Percentiles rank a stretch among this genome's conserved stretches.
Conservation (phyloP, 805 yeast species). For the Citeromyces matritensis region DNA sequence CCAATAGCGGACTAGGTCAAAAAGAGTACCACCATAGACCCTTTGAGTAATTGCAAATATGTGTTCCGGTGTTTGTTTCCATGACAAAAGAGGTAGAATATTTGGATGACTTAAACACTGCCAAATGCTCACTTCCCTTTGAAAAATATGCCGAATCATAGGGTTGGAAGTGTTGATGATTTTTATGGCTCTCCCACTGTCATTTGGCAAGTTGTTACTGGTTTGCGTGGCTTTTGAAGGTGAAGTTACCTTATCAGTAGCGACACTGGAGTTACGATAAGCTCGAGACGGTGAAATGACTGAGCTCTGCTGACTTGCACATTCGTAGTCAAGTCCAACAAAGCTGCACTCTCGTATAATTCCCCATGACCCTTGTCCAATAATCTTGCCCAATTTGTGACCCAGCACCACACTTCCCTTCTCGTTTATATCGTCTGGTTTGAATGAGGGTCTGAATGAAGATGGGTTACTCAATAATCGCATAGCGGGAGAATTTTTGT, state of each 20-base stretch:
- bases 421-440: neutral
- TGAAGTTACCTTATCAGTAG: neutral
- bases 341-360: conserved; percentile 54
- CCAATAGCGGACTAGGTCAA: conserved; percentile 60
- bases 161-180: conserved; percentile 18
- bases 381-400: conserved; percentile 48
- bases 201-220: too few relatives aligned
- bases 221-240: neutral
- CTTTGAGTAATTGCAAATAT: conserved; percentile 62
- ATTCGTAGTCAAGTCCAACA: conserved; percentile 2
- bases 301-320: too few relatives aligned
- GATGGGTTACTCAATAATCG: conserved; percentile 1
- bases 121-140: conserved; percentile 71
- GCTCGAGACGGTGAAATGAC: neutral
- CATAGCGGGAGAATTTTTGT: conserved; percentile 2
- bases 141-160: conserved; percentile 40
- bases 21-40: conserved; percentile 66
- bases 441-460: neutral
- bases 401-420: conserved; percentile 44
- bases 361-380: conserved; percentile 90
- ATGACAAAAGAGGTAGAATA: conserved; percentile 46
- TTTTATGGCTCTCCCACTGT: conserved; percentile 10
- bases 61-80: conserved; percentile 38
- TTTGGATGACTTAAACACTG: conserved; percentile 45
- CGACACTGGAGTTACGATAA: neutral